Conservation (phyloP, 2,329 filamentous ascomycete species). For the Fusarium stilboides region DNA sequence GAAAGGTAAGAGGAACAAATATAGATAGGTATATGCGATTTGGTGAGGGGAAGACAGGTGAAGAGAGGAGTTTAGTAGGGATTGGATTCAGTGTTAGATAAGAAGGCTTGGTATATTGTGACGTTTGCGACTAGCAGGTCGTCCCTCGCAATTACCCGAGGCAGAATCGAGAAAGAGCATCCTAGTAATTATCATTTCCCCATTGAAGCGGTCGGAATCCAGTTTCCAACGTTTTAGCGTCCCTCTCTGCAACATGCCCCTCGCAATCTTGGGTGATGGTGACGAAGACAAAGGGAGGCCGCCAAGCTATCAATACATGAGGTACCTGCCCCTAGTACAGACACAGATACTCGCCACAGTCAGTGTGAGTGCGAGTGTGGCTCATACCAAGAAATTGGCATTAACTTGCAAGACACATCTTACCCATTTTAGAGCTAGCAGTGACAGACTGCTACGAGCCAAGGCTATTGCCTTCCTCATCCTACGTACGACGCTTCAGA, state of each 20-base stretch:
- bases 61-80: conserved; percentile 14
- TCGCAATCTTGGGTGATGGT: conserved; percentile 25
- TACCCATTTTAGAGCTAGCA: conserved; percentile 25
- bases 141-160: conserved; percentile 31
- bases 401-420: conserved; percentile 7
- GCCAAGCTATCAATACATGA: conserved; percentile 9
- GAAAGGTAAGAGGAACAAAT: conserved; percentile 2
- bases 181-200: conserved; percentile 9
- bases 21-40: neutral
- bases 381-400: conserved; percentile 17
- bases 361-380: conserved; percentile 31
- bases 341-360: conserved; percentile 27
- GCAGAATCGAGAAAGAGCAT: conserved; percentile 15
- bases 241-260: conserved; percentile 21
- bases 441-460: conserved; percentile 22
- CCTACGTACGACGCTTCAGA: neutral
- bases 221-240: conserved; percentile 39
- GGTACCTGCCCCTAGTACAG: neutral
- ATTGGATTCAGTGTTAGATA: conserved; percentile 20
- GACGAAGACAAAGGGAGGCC: conserved; percentile 32
- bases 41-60: conserved; percentile 5
- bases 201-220: conserved; percentile 23
- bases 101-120: conserved; percentile 26
- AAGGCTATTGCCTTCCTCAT: conserved; percentile 4
- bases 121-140: conserved; percentile 35